Evolutionary conservation across 495 filamentous ascomycete species (phyloP), one percentile per base, ranked within the genome.

Genomic region (Xylaria curta): DNA sequence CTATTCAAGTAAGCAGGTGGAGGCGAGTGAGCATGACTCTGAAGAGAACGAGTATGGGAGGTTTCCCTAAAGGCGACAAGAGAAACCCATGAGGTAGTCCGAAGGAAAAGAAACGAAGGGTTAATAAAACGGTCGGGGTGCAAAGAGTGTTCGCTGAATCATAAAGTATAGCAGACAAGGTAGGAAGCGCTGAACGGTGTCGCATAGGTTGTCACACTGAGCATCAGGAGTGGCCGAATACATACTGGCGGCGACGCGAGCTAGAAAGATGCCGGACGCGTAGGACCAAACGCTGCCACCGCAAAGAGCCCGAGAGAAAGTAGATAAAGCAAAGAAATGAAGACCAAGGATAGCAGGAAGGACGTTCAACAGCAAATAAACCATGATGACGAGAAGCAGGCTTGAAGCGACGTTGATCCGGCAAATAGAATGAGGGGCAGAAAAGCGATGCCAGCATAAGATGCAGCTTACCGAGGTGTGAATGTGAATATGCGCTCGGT

Each of bases 401-500:
- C 15, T 33, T 19, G 42, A 47, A 65, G 42, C 40, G 6, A 28
- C 9, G 17, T n/a, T 1, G 36, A 13, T 6, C 21, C 7, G 62
- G 24, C 24, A 10, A 65, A 21, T 42, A 47, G 2, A 49, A 47
- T 3, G 4, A 42, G n/a, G 4, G 10, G 40, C 5, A 31, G 42
- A 1, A 31, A 49, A 12, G 42, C 40, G 21, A 65, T 47, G n/a
- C 33, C 47, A 56, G 47, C 7, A 44, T 13, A 0, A 67, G 65
- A 67, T 40, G 49, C 33, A 38, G 36, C 47, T 67, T 67, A 56
- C 47, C 31, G 19, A 67, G 36, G 28, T 33, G 24, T 13, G 4
- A 46, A 28, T 31, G 61, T 7, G 42, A 49, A 13, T 47, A 40
- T 63, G 38, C 36, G 59, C 36, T 40, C 12, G 36, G 59, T 44